phyloP scores from a whole-genome alignment of 495 filamentous ascomycete species.

The Apodospora peruviana region DNA sequence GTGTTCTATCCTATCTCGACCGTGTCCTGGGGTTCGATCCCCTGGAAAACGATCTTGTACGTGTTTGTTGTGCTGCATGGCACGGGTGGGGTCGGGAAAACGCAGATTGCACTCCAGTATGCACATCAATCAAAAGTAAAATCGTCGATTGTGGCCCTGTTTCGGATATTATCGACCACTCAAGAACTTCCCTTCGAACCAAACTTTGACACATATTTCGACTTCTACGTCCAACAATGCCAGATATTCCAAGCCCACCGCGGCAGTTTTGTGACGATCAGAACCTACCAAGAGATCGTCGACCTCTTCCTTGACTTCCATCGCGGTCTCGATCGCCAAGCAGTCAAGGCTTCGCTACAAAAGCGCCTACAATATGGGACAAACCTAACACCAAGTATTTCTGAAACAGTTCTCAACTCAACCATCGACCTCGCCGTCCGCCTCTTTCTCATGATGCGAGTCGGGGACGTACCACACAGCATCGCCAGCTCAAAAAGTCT shows the following conservation, averaged over 20 bases:
- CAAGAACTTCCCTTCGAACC: no score
- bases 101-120: neutral
- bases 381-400: neutral
- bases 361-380: neutral
- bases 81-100: neutral
- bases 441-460: neutral
- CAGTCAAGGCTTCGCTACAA: neutral
- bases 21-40: neutral
- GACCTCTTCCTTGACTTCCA: neutral
- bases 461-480: neutral
- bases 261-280: neutral
- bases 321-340: neutral
- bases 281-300: neutral
- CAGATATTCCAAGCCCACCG: neutral
- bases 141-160: no score
- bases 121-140: neutral
- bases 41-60: neutral
- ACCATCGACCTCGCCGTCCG: slow-evolving; percentile 1
- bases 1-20: neutral
- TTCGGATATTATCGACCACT: no score
- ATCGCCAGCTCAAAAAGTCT: neutral
- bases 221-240: neutral
- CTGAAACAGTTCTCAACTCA: neutral
- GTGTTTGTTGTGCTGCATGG: neutral
- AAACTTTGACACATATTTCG: neutral